Conservation (phyloP, 2,329 filamentous ascomycete genomes). For the Stemphylium lycopersici region DNA sequence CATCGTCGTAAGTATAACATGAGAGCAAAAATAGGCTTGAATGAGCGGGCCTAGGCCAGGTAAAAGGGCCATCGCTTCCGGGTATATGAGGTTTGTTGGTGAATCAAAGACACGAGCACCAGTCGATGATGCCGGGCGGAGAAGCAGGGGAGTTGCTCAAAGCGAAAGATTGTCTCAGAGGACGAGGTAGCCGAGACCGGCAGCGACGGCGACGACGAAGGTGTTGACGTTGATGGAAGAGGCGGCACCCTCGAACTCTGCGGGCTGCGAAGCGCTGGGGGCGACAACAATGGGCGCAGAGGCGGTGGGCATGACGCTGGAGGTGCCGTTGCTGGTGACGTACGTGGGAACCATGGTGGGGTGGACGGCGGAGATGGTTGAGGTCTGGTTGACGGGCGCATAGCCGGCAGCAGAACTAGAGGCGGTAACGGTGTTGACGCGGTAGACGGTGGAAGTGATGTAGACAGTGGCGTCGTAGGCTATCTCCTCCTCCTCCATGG, state of each 20-base stretch:
- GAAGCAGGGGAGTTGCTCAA: constrained; percentile 18
- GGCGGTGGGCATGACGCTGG: constrained; percentile 11
- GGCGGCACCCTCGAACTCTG: constrained; percentile 43
- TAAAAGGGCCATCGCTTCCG: constrained; percentile 19
- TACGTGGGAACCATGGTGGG: constrained; percentile 23
- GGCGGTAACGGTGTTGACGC: constrained; percentile 47
- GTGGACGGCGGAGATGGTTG: constrained; percentile 35
- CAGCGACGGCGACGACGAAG: constrained; percentile 37
- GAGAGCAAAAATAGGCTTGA: constrained; percentile 12
- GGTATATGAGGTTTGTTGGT: constrained; percentile 7
- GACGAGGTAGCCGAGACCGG: constrained; percentile 43
- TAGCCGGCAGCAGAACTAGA: constrained; percentile 35
- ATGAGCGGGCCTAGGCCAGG: constrained; percentile 19
- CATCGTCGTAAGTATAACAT: constrained; percentile 31
- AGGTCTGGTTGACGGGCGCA: constrained; percentile 40
- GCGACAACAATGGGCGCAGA: constrained; percentile 18
- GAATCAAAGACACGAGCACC: constrained; percentile 38
- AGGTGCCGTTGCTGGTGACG: constrained; percentile 31
- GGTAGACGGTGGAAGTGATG: constrained; percentile 47
- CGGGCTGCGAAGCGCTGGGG: constrained; percentile 19
- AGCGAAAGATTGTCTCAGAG: constrained; percentile 34
- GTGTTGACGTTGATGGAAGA: constrained; percentile 41
- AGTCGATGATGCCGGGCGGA: constrained; percentile 38
- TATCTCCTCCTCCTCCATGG: constrained; percentile 23
- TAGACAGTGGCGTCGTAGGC: constrained; percentile 46